Evolutionary conservation across 257 asterid genomes (phyloP), one percentile per base, ranked within the genome.

Genomic region (Petunia axillaris): DNA sequence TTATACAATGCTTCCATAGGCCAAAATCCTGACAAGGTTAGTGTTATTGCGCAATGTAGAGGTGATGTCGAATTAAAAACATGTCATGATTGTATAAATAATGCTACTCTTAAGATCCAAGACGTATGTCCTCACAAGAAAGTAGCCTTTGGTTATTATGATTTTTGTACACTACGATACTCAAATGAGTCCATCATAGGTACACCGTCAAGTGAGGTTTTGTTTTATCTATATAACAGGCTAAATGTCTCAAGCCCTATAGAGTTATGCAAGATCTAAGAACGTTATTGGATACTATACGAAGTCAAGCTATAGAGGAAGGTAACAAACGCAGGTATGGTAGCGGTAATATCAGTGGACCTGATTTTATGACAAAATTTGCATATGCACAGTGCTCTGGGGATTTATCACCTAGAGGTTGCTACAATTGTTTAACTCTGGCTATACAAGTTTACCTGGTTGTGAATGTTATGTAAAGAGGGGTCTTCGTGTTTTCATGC

Each of bases 11-110:
- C 73, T 81, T 76, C 88, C 3, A 39, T 4, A 0, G 88, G 88
- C 8, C 62, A 44, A 9, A 55, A 66, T 40, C 50, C 85, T 2
- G 77, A 73, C 11, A 25, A 10, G 2, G 86, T 59, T 57, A 44
- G 76, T 50, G 87, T 84, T 7, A 13, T 83, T 4, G 85, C 79
- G 10, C 78, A 83, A 13, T 89, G 91, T 66, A 53, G 89, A 48
- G 89, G 86, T 0, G 91, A 87, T 25, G 68, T 77, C 15, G 60
- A 75, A 63, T 64, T 38, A 5, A 46, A 63, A 6, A 5, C 25
- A 5, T 89, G 93, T 57, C 83, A 81, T 9, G 35, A 5, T 25
- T 88, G 89, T 70, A 36, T 87, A 9, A 10, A 0, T 3, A 4
- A 73, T 25, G 70, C 85, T 0, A 39, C 76, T 0, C 7, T 2